These are phyloP conservation scores for Metarhizium anisopliae DNA, from an alignment of 2,329 filamentous ascomycete species.

Conservation along the genomic window DNA sequence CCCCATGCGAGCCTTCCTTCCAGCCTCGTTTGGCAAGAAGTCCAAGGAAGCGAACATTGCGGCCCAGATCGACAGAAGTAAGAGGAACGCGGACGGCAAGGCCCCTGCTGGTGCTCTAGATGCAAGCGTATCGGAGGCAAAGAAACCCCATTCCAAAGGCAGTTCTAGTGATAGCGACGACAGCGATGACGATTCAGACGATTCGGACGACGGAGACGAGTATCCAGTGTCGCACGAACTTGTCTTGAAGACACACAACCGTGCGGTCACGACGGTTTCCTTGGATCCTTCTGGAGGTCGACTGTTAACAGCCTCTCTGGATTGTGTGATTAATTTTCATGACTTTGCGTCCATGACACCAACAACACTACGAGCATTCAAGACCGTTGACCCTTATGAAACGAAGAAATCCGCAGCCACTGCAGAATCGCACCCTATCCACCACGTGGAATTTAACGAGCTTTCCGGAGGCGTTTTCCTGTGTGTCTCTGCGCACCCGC, in stretches of 20 bases:
- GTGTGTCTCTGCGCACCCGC: slow-evolving; percentile 79
- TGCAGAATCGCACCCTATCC: slow-evolving; percentile 78
- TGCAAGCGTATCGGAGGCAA: slow-evolving; percentile 9
- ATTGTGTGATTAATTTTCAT: slow-evolving; percentile 86
- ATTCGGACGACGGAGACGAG: slow-evolving; percentile 69
- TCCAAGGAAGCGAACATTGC: slow-evolving; percentile 63
- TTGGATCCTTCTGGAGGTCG: slow-evolving; percentile 79
- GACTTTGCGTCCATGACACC: slow-evolving; percentile 95
- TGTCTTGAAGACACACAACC: slow-evolving; percentile 83
- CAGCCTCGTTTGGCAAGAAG: slow-evolving; percentile 78
- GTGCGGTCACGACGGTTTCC: slow-evolving; percentile 73
- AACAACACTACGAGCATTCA: slow-evolving; percentile 88
- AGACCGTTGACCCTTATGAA: slow-evolving; percentile 77
- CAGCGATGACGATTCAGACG: slow-evolving; percentile 16
- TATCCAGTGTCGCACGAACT: slow-evolving; percentile 91
- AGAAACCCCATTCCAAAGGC: slow-evolving; percentile 7
- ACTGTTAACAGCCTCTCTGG: slow-evolving; percentile 81
- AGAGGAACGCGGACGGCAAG: slow-evolving; percentile 37
- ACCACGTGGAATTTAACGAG: slow-evolving; percentile 81
- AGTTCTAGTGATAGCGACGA: slow-evolving; percentile 13
- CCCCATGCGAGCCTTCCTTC: slow-evolving; percentile 68
- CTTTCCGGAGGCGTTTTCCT: slow-evolving; percentile 72
- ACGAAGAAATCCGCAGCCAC: slow-evolving; percentile 58
- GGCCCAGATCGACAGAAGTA: slow-evolving; percentile 73
- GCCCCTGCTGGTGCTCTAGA: neutral